Evolutionary conservation across 768 basidiomycete species (phyloP).

Genomic region (Cubamyces sp.): DNA sequence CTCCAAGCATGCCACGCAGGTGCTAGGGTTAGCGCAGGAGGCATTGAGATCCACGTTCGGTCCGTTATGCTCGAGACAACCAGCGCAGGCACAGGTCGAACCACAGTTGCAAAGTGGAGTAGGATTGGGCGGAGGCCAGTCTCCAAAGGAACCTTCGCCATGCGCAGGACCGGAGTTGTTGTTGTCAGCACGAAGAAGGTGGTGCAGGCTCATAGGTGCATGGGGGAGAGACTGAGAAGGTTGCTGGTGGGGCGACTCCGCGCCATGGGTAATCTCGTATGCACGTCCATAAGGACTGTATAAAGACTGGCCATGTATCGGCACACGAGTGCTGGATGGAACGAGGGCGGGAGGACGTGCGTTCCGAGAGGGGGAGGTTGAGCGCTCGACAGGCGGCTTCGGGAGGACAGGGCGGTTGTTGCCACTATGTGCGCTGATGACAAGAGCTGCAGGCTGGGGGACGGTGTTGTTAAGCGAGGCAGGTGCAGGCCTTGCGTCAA

Average conservation of each 20-base stretch:
- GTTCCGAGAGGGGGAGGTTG: constrained; percentile 35
- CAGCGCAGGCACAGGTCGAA: constrained; percentile 63
- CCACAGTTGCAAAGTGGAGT: constrained; percentile 67
- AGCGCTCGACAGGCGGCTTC: constrained; percentile 43
- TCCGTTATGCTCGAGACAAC: constrained; percentile 60
- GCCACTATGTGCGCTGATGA: constrained; percentile 28
- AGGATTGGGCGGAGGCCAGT: constrained; percentile 31
- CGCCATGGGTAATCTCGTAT: constrained; percentile 53
- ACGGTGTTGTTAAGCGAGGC: constrained; percentile 8
- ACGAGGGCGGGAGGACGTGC: constrained; percentile 54
- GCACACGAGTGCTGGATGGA: constrained; percentile 47
- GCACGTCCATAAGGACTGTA: constrained; percentile 75
- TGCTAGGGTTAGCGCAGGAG: constrained; percentile 41
- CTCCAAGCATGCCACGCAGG: constrained; percentile 59
- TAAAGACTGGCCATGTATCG: constrained; percentile 53
- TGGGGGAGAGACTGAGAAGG: background rate
- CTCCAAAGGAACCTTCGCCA: no score
- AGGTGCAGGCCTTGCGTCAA: constrained; percentile 13
- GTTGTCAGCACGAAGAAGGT: background rate
- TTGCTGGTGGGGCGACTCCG: constrained; percentile 29
- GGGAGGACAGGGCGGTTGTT: constrained; percentile 66
- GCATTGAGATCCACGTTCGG: constrained; percentile 35
- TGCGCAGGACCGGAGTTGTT: no score
- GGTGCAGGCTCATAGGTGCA: background rate
- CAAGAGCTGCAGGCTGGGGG: constrained; percentile 30